Evolutionary conservation across 768 basidiomycete genomes (phyloP), one percentile per base, ranked within the genome.

Genomic region (Tulasnella sp.): DNA sequence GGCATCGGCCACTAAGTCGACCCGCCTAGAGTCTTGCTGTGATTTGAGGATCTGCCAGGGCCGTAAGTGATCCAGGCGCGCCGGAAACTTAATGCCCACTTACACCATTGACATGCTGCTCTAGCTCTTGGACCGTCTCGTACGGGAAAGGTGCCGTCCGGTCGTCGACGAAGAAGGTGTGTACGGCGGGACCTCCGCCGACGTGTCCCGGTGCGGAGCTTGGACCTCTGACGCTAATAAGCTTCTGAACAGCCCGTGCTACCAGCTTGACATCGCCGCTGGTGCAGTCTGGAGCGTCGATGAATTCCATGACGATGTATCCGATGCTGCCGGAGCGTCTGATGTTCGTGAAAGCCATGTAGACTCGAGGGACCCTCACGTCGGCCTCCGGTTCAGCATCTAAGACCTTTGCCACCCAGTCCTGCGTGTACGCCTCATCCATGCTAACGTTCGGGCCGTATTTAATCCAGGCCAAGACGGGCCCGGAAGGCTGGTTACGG

Each of bases 261-360:
- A 64, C 76, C 31, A 77, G 54, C 28, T 60, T 5, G 54, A 41
- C 42, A 18, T 77, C 76, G 1, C 40, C 60, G 8, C 34, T 16
- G 76, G 12, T n/a, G 58, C 76, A 77, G 11, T 77, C 44, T 22
- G 40, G 46, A 77, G 50, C 28, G 40, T 64, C 50, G 5, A 77
- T 60, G 46, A 60, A 77, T 20, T 77, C 76, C 76, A 77, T 77
- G 50, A 54, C 46, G 34, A 77, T 77, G n/a, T 77, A 77, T 6
- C 76, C 76, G 31, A 64, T 54, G 28, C 8, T 14, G 24, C 50
- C 22, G 24, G 16, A 3, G 50, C 2, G 58, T 50, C 3, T 16
- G 76, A 22, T 50, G n/a, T 3, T n/a, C n/a, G 76, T 28, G 58
- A 77, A 77, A 20, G 76, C 76, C 20, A 72, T 24, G 34, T 54